Evolutionary conservation across 495 filamentous ascomycete genomes (phyloP), one percentile per base, ranked within the genome.

Genomic region (Rusavskia elegans): DNA sequence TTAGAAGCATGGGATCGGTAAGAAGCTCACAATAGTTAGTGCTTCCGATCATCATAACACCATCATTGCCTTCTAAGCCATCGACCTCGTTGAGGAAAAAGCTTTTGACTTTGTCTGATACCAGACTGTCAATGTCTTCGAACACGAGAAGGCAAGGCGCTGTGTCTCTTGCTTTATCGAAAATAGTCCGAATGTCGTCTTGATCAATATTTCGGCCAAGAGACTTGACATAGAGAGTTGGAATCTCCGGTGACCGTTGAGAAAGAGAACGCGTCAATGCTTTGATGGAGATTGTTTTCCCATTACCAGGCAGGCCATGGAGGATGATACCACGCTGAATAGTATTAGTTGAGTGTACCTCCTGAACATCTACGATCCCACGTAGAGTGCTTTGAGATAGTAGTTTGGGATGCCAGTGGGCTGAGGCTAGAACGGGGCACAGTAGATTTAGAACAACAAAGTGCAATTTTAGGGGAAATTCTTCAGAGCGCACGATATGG

Each of bases 51-150:
- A 83, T 81, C 54, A 82, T 68, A 52, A 83, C 80, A 30, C 80
- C 80, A 59, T 83, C 76, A 57, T 84, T 84, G 57, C 69, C 72
- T 57, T 78, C 78, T 19, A 84, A 64, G 0, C 82, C 81, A 55
- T 85, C 82, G 6, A 84, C 73, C 54, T 85, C 78, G 59, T 85
- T 85, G 50, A 85, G 70, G 58, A 85, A 85, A 63, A 81, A 85
- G 49, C 68, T 74, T 8, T 81, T 65, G 32, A 75, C 73, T 5
- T 50, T 51, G 27, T 68, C 65, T 2, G 66, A 69, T 5, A 84
- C 72, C 14, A 83, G 64, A 21, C 72, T 79, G 54, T 84, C 81
- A 25, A 85, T 74, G 52, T 85, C 81, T 63, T 85, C 81, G 45
- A 85, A 73, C 40, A 84, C 64, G 5, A 77, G 62, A 21, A 77